Evolutionary conservation across 129 eudicot genomes (phyloP).

Genomic region (Flaveria linearis): DNA sequence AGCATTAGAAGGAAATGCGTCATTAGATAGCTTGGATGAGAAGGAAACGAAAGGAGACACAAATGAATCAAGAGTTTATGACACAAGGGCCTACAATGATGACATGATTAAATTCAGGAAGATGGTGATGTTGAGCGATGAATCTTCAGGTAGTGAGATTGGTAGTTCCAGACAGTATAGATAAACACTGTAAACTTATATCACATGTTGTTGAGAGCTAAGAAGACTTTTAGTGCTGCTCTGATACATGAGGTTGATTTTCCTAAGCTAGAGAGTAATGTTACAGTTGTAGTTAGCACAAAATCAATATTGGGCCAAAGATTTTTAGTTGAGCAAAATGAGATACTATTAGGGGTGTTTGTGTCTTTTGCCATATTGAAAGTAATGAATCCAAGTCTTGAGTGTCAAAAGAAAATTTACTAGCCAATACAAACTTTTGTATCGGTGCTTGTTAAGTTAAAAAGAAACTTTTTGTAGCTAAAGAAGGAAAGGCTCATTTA

Average conservation of each 20-base stretch:
- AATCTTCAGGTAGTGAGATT: slow-evolving; percentile 38
- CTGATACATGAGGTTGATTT: slow-evolving; percentile 14
- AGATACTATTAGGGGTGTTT: neutral
- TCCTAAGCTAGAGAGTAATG: slow-evolving; percentile 20
- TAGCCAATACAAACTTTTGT: neutral
- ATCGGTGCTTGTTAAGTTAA: neutral
- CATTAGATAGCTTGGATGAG: slow-evolving; percentile 59
- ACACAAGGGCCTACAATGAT: slow-evolving; percentile 62
- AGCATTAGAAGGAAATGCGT: slow-evolving; percentile 58
- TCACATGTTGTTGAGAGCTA: slow-evolving; percentile 5
- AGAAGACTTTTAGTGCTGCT: slow-evolving; percentile 1
- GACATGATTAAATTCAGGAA: slow-evolving; percentile 71
- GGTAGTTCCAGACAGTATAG: slow-evolving; percentile 24
- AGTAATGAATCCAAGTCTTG: neutral
- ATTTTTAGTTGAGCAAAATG: neutral
- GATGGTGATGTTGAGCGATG: slow-evolving; percentile 51
- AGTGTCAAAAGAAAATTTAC: neutral
- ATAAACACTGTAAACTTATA: slow-evolving; percentile 1
- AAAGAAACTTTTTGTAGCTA: too few relatives aligned
- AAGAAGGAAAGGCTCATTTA: too few relatives aligned
- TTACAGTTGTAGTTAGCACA: slow-evolving; percentile 12
- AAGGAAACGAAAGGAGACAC: slow-evolving; percentile 21
- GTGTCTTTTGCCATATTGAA: neutral
- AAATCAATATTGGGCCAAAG: neutral
- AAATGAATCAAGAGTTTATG: slow-evolving; percentile 39